phyloP scores from a whole-genome alignment of 352 stramenopile genomes.

The Thalassiosira tumida region DNA sequence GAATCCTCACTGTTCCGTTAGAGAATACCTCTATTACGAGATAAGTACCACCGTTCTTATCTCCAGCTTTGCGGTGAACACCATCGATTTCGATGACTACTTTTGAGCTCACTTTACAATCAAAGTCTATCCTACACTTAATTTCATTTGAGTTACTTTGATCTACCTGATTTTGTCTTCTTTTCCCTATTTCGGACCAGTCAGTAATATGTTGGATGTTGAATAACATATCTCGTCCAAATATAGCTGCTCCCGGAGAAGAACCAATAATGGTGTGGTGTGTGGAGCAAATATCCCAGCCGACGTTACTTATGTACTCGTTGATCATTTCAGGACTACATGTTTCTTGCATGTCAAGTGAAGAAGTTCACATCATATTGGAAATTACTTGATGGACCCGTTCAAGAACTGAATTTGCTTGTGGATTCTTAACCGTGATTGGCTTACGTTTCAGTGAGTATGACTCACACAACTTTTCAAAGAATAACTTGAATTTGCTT shows the following conservation, averaged over 20 bases:
- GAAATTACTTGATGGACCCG: constrained; percentile 55
- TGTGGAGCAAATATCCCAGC: constrained; percentile 38
- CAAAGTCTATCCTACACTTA: not conserved
- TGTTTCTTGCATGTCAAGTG: not conserved
- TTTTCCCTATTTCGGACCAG: not conserved
- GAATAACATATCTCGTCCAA: constrained; percentile 11
- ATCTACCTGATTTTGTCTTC: constrained; percentile 11
- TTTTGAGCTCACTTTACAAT: not conserved
- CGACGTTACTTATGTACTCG: constrained; percentile 25
- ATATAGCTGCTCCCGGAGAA: constrained; percentile 7
- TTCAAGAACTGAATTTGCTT: constrained; percentile 44
- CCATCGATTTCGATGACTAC: not conserved
- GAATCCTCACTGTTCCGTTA: constrained; percentile 56
- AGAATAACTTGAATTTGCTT: not conserved
- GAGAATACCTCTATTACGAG: constrained; percentile 47
- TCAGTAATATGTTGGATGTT: not conserved
- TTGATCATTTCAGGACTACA: not conserved
- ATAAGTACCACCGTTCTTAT: not conserved
- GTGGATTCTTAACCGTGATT: constrained; percentile 71
- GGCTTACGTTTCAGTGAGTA: constrained; percentile 68
- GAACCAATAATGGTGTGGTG: not conserved
- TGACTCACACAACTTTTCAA: not conserved
- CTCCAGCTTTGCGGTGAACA: not conserved
- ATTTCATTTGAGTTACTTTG: not conserved
- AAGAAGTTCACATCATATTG: constrained; percentile 52